Evolutionary conservation across 192 early-diverging fungal species (phyloP), one percentile per base, ranked within the genome.

Genomic region (Spinellus fusiger): DNA sequence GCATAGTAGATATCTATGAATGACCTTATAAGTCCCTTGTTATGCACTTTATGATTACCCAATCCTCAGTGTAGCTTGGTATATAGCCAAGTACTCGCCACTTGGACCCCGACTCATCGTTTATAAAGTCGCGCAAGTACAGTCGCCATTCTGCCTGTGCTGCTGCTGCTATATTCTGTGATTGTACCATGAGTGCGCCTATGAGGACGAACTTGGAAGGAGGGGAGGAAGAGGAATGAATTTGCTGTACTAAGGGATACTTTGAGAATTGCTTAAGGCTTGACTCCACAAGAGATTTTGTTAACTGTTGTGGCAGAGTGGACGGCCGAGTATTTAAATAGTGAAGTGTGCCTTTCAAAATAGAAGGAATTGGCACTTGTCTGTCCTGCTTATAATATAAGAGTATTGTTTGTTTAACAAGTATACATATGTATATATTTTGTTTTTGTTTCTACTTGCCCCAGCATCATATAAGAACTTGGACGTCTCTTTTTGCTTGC

Each of bases 181-280:
- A 25, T n/a, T 61, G 48, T 50, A 32, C 48, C 59, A 61, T 61
- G 23, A 61, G 29, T 12, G 32, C 59, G 5, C 59, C 59, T 25
- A 61, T 35, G 13, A 61, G 5, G 15, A 32, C 22, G 37, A 49
- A 61, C 20, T 35, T 23, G 18, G 31, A 37, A 8, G 31, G 28
- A 25, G 48, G 47, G 40, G 51, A 23, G 10, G 15, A 16, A 32
- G 12, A 10, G 15, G 23, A 26, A 2, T 50, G 12, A 18, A 27
- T 9, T 23, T 55, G 33, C 9, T 22, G 23, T 2, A 16, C n/a
- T 5, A 26, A 33, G 0, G 22, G 28, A 51, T 61, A 22, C 10
- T 34, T 31, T 7, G 59, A 5, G 28, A 26, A 61, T n/a, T 61
- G 49, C 6, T 61, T 23, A 13, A 61, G 25, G 10, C 59, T 22